Conservation (phyloP, 805 yeast genomes). For the Hanseniaspora hatyaiensis region DNA sequence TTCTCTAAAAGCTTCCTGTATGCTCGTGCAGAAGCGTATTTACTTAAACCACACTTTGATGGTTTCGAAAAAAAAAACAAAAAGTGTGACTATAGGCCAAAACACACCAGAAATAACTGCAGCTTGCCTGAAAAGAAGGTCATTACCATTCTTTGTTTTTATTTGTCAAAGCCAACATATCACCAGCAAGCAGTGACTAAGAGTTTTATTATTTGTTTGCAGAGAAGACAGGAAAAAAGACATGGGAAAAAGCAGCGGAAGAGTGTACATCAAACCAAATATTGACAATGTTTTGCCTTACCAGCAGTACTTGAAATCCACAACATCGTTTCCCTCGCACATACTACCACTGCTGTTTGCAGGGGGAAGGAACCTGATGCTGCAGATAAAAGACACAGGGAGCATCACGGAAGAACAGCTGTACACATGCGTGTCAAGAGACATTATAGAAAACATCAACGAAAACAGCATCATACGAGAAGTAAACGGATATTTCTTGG, state of each 20-base stretch:
- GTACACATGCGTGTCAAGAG: not conserved
- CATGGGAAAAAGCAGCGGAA: conserved; percentile 23
- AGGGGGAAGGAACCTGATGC: conserved; percentile 33
- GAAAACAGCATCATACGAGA: not conserved
- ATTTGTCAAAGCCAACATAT: too few species aligned
- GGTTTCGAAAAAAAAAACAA: too few species aligned
- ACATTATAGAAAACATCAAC: conserved; percentile 10
- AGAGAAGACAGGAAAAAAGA: conserved; percentile 41
- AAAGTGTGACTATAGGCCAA: too few species aligned
- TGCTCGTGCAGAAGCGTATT: too few species aligned
- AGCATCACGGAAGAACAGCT: conserved; percentile 5
- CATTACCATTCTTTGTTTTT: too few species aligned
- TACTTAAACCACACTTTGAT: too few species aligned
- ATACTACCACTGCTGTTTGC: conserved; percentile 30
- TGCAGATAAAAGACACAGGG: conserved; percentile 17
- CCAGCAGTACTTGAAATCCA: conserved; percentile 25
- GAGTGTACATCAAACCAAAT: conserved; percentile 28
- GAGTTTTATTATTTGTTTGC: too few species aligned
- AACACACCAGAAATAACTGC: too few species aligned
- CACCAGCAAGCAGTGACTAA: too few species aligned
- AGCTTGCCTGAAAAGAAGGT: too few species aligned
- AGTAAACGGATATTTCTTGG: not conserved
- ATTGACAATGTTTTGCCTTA: conserved; percentile 31
- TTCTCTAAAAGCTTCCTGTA: too few species aligned
- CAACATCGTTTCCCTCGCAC: conserved; percentile 21